Base-by-base conservation (phyloP, 2,329 filamentous ascomycete genomes). In the Bipolaris sorokiniana region DNA sequence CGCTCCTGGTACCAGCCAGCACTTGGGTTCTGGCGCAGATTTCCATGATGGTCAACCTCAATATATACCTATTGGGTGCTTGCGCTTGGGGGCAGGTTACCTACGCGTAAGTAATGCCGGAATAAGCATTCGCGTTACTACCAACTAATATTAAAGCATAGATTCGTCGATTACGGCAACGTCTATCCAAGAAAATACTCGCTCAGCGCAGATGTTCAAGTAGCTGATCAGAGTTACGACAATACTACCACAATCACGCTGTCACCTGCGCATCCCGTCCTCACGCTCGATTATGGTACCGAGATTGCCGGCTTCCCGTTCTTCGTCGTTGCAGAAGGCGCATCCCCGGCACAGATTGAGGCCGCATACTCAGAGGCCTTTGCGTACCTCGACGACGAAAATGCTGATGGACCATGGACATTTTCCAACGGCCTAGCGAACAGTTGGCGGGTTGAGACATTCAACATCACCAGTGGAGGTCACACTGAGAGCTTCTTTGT, bases 391-490 rank as follows among this genome's bases (percentile, higher is more conserved):
- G 22, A 36, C 2, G 28, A 54, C 7, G 33, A 41, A 1, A 54
- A 38, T 37, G 40, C 61, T 9, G 58, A 67, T 10, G 62, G 64
- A 10, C 64, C 64, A 2, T 65, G 54, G 58, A 66, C 60, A 5
- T 66, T 61, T 18, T 63, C 62, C 13, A 63, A 63, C 6, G 56
- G 59, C 4, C 42, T 66, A 0, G 53, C 64, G 1, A 64, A 61
- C 23, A 40, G 34, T 1, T 53, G 44, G 20, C 51, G 51, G n/a
- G 51, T 53, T 1, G 51, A 53, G 26, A 53, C 51, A n/a, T 76
- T 79, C 56, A 71, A 78, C 10, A 36, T 79, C n/a, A 76, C 72
- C 0, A 41, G 55, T 0, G 9, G 49, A 1, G 77, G 78, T 2
- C 50, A 58, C 2, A 20, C 72, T 0, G 53, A 73, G 7, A 75